Base-by-base conservation (phyloP, 2,329 filamentous ascomycete genomes). In the Xylaria sp. region DNA sequence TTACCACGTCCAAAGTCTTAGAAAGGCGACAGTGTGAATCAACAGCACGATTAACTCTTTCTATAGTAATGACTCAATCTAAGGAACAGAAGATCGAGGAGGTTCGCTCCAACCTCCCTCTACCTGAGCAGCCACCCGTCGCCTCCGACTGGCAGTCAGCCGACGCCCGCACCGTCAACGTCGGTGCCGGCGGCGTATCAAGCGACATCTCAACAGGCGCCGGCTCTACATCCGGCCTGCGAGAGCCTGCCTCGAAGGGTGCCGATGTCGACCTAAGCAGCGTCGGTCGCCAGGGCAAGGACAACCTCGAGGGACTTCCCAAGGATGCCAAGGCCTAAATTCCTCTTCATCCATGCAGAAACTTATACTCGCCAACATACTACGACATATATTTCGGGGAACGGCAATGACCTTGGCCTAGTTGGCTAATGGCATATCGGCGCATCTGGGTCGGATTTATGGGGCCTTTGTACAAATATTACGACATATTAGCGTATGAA, bases 111-210 rank as follows among this genome's bases (percentile, higher is more conserved):
- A 93, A 93, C 81, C 89, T 97, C 38, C 92, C 92, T 60, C 88
- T 94, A 59, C 93, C 93, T 20, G 92, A 95, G 2, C 85, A 94
- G 73, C 93, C 93, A 26, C 92, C 92, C 1, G 83, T 81, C n/a
- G 82, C 88, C n/a, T 92, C 91, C 5, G 92, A 96, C 84, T 94
- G 89, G 86, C 89, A 94, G 79, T 93, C 90, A 0, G 84, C 87
- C 59, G 92, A 95, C 75, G 85, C 85, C 38, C 82, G 87, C 70
- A 92, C 83, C 65, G 89, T 92, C 77, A 91, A 93, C 77, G 88
- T 92, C 57, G 91, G 91, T 71, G 88, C 89, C 42, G 90, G 91
- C 23, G 80, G 85, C 63, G 74, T 84, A 1, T 78, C 86, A 72
- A 86, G 82, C 61, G 84, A 86, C 69, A 80, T 89, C 54, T 87